Base-by-base conservation (phyloP, 805 yeast species). In the Yamadazyma kitorensis region DNA sequence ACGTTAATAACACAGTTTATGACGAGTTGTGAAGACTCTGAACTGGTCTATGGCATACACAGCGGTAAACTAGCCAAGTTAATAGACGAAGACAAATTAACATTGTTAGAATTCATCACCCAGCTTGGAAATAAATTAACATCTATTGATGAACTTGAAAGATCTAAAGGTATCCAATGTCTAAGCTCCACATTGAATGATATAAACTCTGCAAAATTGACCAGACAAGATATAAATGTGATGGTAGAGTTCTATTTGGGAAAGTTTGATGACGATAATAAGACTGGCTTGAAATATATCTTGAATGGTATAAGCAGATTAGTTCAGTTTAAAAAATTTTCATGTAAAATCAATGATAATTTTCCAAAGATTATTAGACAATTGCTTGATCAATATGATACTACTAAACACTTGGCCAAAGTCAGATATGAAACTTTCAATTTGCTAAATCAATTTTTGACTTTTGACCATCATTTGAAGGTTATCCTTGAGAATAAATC, bases 261-360 rank as follows among this genome's bases (percentile, higher is more conserved):
- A 12, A 82, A 91, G 44, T 55, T 86, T 15, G 83, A 78, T 9
- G 96, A 88, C 49, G 83, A 78, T 9, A 96, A 88, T 49, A 65
- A 70, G 11, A 57, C 66, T 3, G 70, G 82, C 27, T 49, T 78
- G 19, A 61, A 61, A 24, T 75, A 76, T 39, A 70, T 80, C 1
- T 54, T 82, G 2, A 52, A 49, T 7, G 88, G 87, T 0, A 43
- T 89, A 6, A 50, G 49, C 12, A 64, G 78, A 1, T 53, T 87
- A 9, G 61, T 75, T 4, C 39, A 43, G 20, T 79, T 76, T 80
- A 59, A 64, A n/a, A 71, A 64, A 34, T 76, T 78, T 45, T 40
- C 49, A 23, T 51, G 63, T 6, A 37, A 41, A 17, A 36, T 49
- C 13, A 52, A 52, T 32, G 53, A 53, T 8, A 60, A 67, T 32